Percentiles rank a stretch among this genome's conserved stretches.
phyloP scores from a whole-genome alignment of 2,329 filamentous ascomycete species.

The Trichoderma atrobrunneum region DNA sequence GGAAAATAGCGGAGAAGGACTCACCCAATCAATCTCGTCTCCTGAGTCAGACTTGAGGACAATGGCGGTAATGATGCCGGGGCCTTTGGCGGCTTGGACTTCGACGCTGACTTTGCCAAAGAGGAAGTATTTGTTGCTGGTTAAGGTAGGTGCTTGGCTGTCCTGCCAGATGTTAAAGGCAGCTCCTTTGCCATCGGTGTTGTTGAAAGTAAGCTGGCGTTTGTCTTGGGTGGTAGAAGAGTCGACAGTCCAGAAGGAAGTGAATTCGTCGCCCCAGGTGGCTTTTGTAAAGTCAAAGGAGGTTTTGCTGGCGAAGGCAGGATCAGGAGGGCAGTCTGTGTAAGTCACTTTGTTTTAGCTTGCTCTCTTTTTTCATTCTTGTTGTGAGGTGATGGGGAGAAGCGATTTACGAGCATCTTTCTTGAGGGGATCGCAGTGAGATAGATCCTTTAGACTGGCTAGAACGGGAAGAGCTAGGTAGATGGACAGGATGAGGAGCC shows the following conservation, averaged over 20 bases:
- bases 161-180: conserved; percentile 55
- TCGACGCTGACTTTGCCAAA: conserved; percentile 71
- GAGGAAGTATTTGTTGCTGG: conserved; percentile 76
- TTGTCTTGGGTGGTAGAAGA: conserved; percentile 34
- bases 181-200: conserved; percentile 30
- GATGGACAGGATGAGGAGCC: background rate
- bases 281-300: conserved; percentile 63
- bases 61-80: conserved; percentile 73
- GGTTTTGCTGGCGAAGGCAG: conserved; percentile 58
- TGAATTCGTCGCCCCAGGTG: conserved; percentile 40
- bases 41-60: conserved; percentile 75
- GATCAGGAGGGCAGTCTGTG: conserved; percentile 56
- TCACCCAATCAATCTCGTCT: conserved; percentile 62
- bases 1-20: background rate
- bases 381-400: background rate
- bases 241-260: conserved; percentile 31
- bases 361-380: background rate
- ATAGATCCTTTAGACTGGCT: conserved; percentile 25
- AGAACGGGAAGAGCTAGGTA: conserved; percentile 15
- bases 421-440: conserved; percentile 27
- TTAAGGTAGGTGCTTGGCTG: conserved; percentile 60
- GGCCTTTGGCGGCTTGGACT: conserved; percentile 67
- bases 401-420: conserved; percentile 26
- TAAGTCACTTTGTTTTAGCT: background rate
- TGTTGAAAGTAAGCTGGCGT: conserved; percentile 28